phyloP scores from a whole-genome alignment of 2,329 filamentous ascomycete species.

The Cercospora brassicicola region DNA sequence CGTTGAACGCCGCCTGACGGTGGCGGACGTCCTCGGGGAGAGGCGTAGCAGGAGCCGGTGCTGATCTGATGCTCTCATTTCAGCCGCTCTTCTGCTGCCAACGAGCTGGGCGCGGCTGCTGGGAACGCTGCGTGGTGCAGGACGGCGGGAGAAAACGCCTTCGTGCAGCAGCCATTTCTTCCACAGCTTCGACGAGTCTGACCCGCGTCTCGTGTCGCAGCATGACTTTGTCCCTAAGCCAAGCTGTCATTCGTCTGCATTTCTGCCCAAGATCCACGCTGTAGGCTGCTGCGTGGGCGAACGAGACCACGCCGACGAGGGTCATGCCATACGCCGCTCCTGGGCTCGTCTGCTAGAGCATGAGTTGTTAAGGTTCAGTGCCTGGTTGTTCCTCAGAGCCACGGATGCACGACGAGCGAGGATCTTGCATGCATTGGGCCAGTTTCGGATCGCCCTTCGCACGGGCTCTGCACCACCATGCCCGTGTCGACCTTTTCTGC shows the following conservation, averaged over 20 bases:
- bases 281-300: neutral
- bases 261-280: constrained; percentile 4
- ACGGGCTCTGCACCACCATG: constrained; percentile 31
- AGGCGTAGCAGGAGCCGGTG: neutral
- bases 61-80: neutral
- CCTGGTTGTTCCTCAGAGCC: constrained; percentile 7
- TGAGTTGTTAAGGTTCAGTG: constrained; percentile 10
- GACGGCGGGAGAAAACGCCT: neutral
- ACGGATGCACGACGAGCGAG: constrained; percentile 13
- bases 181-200: neutral
- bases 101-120: neutral
- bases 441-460: constrained; percentile 19
- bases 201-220: constrained; percentile 2
- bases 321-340: neutral
- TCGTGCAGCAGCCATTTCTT: constrained; percentile 1
- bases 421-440: constrained; percentile 24
- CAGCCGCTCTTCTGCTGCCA: neutral
- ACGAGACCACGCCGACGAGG: neutral
- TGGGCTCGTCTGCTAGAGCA: neutral
- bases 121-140: neutral
- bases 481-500: constrained; percentile 35
- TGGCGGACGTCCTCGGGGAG: constrained; percentile 3
- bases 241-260: constrained; percentile 12
- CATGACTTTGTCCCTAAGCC: constrained; percentile 1
- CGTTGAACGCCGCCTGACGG: constrained; percentile 1